Base-by-base conservation (phyloP, 495 filamentous ascomycete species). In the Aspergillus diversus region DNA sequence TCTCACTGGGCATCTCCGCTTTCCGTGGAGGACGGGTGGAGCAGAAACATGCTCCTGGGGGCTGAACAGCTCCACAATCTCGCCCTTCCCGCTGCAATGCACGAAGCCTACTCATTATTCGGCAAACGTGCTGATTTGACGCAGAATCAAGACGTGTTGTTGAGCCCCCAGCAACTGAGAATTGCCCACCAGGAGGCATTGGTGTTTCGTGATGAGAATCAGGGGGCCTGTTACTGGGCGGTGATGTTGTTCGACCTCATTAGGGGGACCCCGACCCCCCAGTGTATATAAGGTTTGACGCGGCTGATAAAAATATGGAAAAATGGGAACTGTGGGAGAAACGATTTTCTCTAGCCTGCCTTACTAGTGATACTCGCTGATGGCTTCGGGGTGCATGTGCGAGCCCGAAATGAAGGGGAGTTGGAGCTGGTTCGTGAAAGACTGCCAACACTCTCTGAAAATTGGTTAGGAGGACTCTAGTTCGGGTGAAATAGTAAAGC, bases 141-240 rank as follows among this genome's bases (percentile, higher is more conserved):
- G 15, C 7, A n/a, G 7, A 49, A 49, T 16, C 5, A 49, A 49
- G 46, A 49, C 46, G 17, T 16, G 7, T 49, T 49, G 7, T 16
- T 15, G 5, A n/a, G 15, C 17, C 46, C 46, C 46, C 15, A n/a
- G 46, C 15, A 49, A 21, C 46, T 49, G 15, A 49, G 13, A 17
- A 49, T 49, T 16, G 46, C 8, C 5, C 5, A 49, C 16, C 46
- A 49, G 12, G 46, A 49, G 46, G 46, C 46, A 8, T 17, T 49
- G 46, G 46, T 49, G 46, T 49, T 49, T 49, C 46, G 46, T 8
- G 46, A 49, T 17, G 46, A 49, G 46, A 49, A 49, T 21, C 46
- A 17, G 6, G 46, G 13, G 7, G 46, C 46, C 7, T 12, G 13
- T 21, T 49, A 16, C 13, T 49, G 13, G 46, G 46, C 13, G 8